These are phyloP conservation scores for Bipolaris oryzae DNA, from an alignment of 2,329 filamentous ascomycete species.

Conservation along the genomic window DNA sequence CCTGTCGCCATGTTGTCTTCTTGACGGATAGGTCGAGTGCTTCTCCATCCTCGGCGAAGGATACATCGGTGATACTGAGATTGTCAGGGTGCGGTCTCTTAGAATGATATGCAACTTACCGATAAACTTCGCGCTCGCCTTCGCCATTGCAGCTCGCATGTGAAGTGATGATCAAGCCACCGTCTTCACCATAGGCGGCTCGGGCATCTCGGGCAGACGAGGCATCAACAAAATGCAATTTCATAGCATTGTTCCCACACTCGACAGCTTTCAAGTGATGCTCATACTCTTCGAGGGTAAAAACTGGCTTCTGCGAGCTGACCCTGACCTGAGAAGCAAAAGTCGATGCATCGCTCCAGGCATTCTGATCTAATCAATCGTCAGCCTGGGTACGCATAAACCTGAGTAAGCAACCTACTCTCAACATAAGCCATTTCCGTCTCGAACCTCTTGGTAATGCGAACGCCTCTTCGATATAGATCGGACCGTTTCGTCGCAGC, in stretches of 20 bases:
- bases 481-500: conserved; percentile 41
- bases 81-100: not conserved
- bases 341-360: conserved; percentile 28
- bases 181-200: conserved; percentile 29
- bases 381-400: conserved; percentile 6
- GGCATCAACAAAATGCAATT: conserved; percentile 37
- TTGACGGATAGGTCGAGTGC: conserved; percentile 34
- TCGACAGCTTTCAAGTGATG: conserved; percentile 39
- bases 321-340: conserved; percentile 46
- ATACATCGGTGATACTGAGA: conserved; percentile 31
- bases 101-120: conserved; percentile 22
- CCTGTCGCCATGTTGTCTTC: conserved; percentile 35
- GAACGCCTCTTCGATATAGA: conserved; percentile 30
- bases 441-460: conserved; percentile 36
- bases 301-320: conserved; percentile 38
- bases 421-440: conserved; percentile 44
- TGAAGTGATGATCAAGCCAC: conserved; percentile 47
- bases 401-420: conserved; percentile 23
- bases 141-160: conserved; percentile 46
- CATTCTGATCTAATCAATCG: conserved; percentile 26
- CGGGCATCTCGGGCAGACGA: conserved; percentile 34
- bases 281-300: conserved; percentile 47
- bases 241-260: conserved; percentile 35
- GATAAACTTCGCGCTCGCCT: conserved; percentile 44
- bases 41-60: conserved; percentile 30